These are phyloP conservation scores for Annona cherimola DNA, from an alignment of 164 flowering plant genomes.

Conservation along the genomic window DNA sequence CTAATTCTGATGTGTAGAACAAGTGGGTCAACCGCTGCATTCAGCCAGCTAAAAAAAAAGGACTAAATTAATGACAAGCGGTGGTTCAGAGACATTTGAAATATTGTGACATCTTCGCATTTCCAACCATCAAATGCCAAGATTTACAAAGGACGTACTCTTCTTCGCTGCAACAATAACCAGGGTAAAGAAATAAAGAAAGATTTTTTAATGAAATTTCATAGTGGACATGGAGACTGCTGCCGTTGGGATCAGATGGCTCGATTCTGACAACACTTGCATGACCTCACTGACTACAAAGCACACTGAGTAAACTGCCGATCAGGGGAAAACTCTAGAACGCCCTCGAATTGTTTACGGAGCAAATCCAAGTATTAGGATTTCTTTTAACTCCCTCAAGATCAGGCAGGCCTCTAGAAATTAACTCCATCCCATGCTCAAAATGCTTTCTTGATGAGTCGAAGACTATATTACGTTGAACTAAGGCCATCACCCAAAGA, in stretches of 20 bases:
- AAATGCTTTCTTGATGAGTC: background rate
- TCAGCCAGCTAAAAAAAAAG: too few species aligned
- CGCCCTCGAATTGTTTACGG: background rate
- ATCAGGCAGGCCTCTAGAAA: background rate
- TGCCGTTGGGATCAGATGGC: background rate
- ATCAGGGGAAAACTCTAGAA: background rate
- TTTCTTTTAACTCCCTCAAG: background rate
- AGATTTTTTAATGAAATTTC: background rate
- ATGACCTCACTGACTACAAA: background rate
- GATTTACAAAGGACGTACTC: too few species aligned
- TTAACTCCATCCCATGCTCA: background rate
- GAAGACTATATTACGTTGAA: background rate
- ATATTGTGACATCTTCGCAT: too few species aligned
- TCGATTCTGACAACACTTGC: background rate
- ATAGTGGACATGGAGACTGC: background rate
- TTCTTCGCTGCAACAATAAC: too few species aligned
- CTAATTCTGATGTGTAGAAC: too few species aligned
- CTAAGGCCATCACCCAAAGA: background rate
- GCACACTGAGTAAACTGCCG: background rate
- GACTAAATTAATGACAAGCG: too few species aligned
- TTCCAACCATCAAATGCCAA: too few species aligned
- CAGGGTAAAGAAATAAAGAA: too few species aligned
- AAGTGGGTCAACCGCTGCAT: too few species aligned
- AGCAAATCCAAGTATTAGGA: background rate
- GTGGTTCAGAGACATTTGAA: too few species aligned